Percentiles rank a stretch among this genome's conserved stretches.
Conservation (phyloP, 2,329 filamentous ascomycete genomes). For the Fusarium annulatum region DNA sequence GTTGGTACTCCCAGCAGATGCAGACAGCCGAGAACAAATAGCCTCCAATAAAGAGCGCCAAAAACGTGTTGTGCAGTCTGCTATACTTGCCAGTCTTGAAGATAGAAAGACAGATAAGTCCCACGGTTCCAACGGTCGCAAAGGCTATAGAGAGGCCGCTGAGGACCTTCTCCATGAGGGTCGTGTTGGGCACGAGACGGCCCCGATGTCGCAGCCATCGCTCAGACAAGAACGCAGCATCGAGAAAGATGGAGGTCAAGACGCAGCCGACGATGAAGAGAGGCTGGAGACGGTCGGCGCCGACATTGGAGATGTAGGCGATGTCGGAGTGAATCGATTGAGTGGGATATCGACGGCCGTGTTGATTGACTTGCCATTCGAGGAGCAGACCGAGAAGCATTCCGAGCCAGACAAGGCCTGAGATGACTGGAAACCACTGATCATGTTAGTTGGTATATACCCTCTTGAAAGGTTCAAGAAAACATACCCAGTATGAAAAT, state of each 20-base stretch:
- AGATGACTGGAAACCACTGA: slow-evolving; percentile 74
- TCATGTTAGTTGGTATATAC: slow-evolving; percentile 30
- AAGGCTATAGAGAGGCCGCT: slow-evolving; percentile 71
- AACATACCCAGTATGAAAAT: slow-evolving; percentile 56
- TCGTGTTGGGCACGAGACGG: slow-evolving; percentile 78
- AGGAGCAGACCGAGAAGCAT: slow-evolving; percentile 77
- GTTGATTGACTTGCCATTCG: slow-evolving; percentile 70
- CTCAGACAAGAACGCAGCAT: slow-evolving; percentile 83
- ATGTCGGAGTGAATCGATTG: slow-evolving; percentile 70
- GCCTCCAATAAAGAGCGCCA: slow-evolving; percentile 85
- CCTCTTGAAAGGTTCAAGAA: neutral
- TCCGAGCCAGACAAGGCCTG: slow-evolving; percentile 71
- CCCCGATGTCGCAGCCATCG: slow-evolving; percentile 86
- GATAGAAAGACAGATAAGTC: slow-evolving; percentile 84
- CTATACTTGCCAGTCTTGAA: slow-evolving; percentile 83
- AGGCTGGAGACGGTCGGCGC: slow-evolving; percentile 73
- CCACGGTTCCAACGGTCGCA: slow-evolving; percentile 79
- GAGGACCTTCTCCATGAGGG: slow-evolving; percentile 69
- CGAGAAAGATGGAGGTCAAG: slow-evolving; percentile 81
- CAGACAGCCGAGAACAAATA: slow-evolving; percentile 89
- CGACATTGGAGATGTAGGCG: slow-evolving; percentile 78
- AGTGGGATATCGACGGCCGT: slow-evolving; percentile 67
- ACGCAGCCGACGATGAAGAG: slow-evolving; percentile 80
- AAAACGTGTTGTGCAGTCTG: slow-evolving; percentile 77
- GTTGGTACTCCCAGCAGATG: slow-evolving; percentile 90